phyloP scores from a whole-genome alignment of 768 basidiomycete species.

The Neoboletus magnificus region DNA sequence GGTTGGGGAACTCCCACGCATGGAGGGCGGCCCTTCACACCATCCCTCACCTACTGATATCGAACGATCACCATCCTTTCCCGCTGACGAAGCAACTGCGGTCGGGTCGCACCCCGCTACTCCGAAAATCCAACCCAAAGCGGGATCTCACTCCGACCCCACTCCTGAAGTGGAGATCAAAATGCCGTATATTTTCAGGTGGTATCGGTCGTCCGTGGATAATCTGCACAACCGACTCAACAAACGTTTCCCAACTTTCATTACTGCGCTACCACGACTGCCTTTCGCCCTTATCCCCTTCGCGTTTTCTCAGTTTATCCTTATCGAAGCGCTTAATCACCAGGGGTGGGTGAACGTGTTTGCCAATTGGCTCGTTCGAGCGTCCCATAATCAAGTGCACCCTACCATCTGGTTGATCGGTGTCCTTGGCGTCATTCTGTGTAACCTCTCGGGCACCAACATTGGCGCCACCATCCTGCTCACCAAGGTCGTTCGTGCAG shows the following conservation, averaged over 20 bases:
- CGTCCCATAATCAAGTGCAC: slow-evolving; percentile 39
- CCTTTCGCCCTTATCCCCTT: slow-evolving; percentile 87
- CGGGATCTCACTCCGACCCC: background rate
- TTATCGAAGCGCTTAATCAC: slow-evolving; percentile 78
- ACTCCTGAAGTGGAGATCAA: background rate
- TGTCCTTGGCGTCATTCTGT: slow-evolving; percentile 67
- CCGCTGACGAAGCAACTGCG: slow-evolving; percentile 1
- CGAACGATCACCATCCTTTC: background rate
- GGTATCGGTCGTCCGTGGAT: background rate
- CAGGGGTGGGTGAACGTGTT: slow-evolving; percentile 90
- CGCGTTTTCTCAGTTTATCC: slow-evolving; percentile 91
- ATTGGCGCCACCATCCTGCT: slow-evolving; percentile 90
- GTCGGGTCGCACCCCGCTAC: background rate
- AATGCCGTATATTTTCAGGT: background rate
- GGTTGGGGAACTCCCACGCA: background rate
- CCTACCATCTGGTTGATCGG: slow-evolving; percentile 66
- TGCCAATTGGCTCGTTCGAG: slow-evolving; percentile 59
- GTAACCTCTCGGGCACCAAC: slow-evolving; percentile 85
- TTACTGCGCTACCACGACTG: slow-evolving; percentile 60
- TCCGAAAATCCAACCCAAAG: background rate
- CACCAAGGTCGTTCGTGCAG: slow-evolving; percentile 67
- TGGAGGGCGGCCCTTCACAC: background rate
- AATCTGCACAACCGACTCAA: slow-evolving; percentile 9
- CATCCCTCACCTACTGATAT: background rate
- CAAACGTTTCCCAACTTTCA: slow-evolving; percentile 65